These are phyloP conservation scores for Cicer judaicum DNA, from an alignment of 306 rosid species.

Conservation along the genomic window DNA sequence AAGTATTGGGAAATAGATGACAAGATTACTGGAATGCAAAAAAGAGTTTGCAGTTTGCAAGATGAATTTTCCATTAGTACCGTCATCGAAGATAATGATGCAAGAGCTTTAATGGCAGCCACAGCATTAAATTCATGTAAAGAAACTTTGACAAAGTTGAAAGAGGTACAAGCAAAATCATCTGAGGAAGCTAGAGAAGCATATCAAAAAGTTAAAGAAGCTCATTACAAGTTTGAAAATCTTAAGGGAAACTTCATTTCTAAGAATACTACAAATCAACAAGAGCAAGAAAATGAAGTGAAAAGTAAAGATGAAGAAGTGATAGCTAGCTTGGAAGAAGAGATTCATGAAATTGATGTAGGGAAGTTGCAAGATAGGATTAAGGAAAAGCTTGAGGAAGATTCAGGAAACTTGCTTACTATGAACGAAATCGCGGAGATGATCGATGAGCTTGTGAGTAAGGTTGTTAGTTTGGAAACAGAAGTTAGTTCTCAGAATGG, in stretches of 20 bases:
- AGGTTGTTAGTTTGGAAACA: conserved; percentile 71
- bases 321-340: conserved; percentile 44
- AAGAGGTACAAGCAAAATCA: conserved; percentile 57
- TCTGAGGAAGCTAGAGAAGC: conserved; percentile 65
- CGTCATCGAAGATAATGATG: conserved; percentile 74
- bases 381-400: conserved; percentile 49
- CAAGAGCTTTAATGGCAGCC: conserved; percentile 77
- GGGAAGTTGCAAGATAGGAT: conserved; percentile 40
- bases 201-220: conserved; percentile 54
- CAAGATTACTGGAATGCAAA: conserved; percentile 65
- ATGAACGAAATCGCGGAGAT: conserved; percentile 74
- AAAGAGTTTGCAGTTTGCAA: conserved; percentile 65
- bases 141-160: conserved; percentile 65
- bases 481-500: conserved; percentile 66
- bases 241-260: conserved; percentile 53
- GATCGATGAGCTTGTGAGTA: conserved; percentile 77
- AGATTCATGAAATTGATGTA: conserved; percentile 44
- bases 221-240: conserved; percentile 53
- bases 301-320: conserved; percentile 49
- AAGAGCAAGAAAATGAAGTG: conserved; percentile 39
- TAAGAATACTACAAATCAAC: conserved; percentile 16
- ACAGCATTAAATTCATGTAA: conserved; percentile 82
- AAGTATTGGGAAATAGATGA: conserved; percentile 81
- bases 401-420: conserved; percentile 53
- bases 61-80: conserved; percentile 68